Percentiles rank a stretch among this genome's conserved stretches.
phyloP scores from a whole-genome alignment of 768 basidiomycete species.

The Tremella fuciformis region DNA sequence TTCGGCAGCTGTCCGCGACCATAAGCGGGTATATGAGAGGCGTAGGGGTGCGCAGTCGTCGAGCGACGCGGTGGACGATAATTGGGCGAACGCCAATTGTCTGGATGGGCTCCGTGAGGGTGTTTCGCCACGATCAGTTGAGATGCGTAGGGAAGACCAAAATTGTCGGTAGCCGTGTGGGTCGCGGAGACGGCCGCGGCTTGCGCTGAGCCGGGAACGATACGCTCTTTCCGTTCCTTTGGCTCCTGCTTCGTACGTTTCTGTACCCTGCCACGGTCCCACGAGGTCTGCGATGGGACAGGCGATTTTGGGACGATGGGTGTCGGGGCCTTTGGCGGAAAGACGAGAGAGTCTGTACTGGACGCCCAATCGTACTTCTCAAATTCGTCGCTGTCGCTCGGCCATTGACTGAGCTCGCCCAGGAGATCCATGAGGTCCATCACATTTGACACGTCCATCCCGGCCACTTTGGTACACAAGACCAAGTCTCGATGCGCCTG shows the following conservation, averaged over 20 bases:
- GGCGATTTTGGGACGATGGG: not conserved
- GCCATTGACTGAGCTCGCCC: conserved; percentile 38
- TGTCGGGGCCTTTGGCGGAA: not conserved
- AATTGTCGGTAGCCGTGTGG: conserved; percentile 30
- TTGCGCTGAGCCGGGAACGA: conserved; percentile 32
- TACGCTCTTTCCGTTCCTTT: conserved; percentile 4
- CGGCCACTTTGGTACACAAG: conserved; percentile 34
- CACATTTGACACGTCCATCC: conserved; percentile 37
- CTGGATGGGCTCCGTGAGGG: conserved; percentile 30
- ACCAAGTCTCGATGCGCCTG: conserved; percentile 28
- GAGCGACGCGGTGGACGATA: not conserved
- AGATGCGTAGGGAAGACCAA: conserved; percentile 18
- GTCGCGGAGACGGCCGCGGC: conserved; percentile 13
- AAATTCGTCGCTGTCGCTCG: conserved; percentile 23
- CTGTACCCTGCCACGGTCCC: conserved; percentile 15
- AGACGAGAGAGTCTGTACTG: not conserved
- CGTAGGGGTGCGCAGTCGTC: conserved; percentile 21
- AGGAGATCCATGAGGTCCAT: conserved; percentile 47
- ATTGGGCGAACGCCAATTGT: conserved; percentile 39
- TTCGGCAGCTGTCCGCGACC: conserved; percentile 17
- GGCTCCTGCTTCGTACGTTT: conserved; percentile 11
- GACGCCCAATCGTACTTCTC: conserved; percentile 6
- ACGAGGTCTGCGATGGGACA: conserved; percentile 5
- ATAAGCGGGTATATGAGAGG: conserved; percentile 35
- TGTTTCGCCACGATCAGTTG: not conserved